Evolutionary conservation across 1,284 basidiomycete genomes (phyloP).

Genomic region (Lentinula novae-zelandiae): DNA sequence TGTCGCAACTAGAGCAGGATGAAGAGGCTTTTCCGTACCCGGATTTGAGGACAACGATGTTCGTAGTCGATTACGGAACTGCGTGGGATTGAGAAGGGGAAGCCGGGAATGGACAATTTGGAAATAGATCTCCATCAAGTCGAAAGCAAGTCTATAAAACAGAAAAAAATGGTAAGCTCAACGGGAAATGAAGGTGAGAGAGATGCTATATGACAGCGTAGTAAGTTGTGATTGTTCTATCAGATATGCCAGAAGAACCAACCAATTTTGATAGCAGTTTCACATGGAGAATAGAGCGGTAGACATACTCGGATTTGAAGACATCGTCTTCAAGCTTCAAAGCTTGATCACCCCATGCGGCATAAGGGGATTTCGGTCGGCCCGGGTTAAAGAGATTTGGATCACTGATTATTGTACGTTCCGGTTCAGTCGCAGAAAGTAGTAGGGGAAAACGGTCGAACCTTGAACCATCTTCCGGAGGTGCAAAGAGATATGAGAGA

Average conservation of each 20-base stretch:
- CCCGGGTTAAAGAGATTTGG: constrained; percentile 27
- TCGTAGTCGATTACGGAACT: constrained; percentile 68
- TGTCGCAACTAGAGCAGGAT: constrained; percentile 78
- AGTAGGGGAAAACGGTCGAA: constrained; percentile 16
- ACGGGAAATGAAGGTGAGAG: constrained; percentile 14
- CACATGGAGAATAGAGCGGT: constrained; percentile 23
- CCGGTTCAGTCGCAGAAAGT: constrained; percentile 11
- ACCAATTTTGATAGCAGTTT: constrained; percentile 27
- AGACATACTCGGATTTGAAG: constrained; percentile 74
- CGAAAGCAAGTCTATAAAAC: constrained; percentile 69
- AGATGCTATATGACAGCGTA: constrained; percentile 8
- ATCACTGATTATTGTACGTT: constrained; percentile 24
- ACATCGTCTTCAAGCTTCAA: constrained; percentile 62
- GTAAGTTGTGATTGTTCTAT: constrained; percentile 5
- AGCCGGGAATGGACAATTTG: constrained; percentile 84
- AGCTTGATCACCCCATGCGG: constrained; percentile 69
- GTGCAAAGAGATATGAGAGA: constrained; percentile 67
- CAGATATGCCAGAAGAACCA: constrained; percentile 14
- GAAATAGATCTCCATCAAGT: constrained; percentile 87
- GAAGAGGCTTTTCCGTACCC: constrained; percentile 37
- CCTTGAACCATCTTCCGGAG: constrained; percentile 54
- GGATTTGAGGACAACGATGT: constrained; percentile 33
- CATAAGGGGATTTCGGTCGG: constrained; percentile 41
- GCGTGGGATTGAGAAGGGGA: constrained; percentile 74
- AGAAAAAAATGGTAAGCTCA: constrained; percentile 7